Percentiles rank a stretch among this genome's conserved stretches.
Conservation (phyloP, 2,329 filamentous ascomycete species). For the Samsoniella hepiali region DNA sequence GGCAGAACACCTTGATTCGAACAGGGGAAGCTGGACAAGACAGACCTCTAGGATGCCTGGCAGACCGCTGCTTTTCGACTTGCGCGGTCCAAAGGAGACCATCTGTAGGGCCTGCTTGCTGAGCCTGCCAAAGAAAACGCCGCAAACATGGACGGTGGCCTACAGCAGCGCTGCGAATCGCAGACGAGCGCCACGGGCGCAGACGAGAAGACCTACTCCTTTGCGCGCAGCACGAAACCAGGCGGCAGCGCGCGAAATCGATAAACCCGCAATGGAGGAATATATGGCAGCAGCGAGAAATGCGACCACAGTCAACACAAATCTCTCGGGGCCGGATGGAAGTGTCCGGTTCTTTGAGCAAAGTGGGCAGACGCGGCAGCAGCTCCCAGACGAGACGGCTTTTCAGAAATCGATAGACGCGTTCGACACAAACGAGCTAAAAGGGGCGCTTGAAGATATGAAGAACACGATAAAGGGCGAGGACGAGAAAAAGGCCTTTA, state of each 20-base stretch:
- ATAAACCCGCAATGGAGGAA: background rate
- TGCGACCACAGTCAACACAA: background rate
- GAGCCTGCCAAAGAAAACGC: constrained; percentile 28
- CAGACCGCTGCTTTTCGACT: constrained; percentile 35
- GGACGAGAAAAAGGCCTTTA: constrained; percentile 35
- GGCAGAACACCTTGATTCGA: background rate
- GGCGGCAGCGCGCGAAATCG: background rate
- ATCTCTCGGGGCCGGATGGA: constrained; percentile 21
- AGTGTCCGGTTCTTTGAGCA: constrained; percentile 50
- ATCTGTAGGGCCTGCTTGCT: constrained; percentile 39
- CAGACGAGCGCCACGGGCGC: constrained; percentile 22
- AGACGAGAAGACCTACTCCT: constrained; percentile 5
- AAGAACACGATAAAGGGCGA: constrained; percentile 36
- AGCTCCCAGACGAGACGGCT: constrained; percentile 38
- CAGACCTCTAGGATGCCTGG: constrained; percentile 20
- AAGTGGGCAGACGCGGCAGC: constrained; percentile 34
- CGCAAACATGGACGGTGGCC: constrained; percentile 29
- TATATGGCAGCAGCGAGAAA: background rate
- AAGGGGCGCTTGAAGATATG: constrained; percentile 36
- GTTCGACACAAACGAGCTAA: constrained; percentile 36
- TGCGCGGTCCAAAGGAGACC: constrained; percentile 33
- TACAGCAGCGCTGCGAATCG: constrained; percentile 33
- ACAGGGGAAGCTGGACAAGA: constrained; percentile 13
- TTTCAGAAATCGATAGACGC: constrained; percentile 39
- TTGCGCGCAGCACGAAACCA: constrained; percentile 1